These are phyloP conservation scores for Trametopsis cervina DNA, from an alignment of 768 basidiomycete genomes.

Conservation along the genomic window DNA sequence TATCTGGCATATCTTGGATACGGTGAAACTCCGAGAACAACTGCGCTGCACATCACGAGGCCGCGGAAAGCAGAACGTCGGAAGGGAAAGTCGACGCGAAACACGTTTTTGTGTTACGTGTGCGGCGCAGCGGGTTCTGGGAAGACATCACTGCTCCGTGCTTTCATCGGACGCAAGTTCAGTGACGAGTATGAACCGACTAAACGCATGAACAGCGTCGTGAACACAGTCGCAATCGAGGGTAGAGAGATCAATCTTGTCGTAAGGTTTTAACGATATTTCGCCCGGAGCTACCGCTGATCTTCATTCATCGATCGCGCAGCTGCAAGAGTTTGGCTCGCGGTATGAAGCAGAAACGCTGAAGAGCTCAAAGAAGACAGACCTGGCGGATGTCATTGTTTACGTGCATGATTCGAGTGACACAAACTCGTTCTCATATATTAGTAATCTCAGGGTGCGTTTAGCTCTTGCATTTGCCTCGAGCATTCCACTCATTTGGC, in stretches of 20 bases:
- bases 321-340: conserved; percentile 98
- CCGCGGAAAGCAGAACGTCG: conserved; percentile 80
- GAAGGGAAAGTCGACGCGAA: conserved; percentile 82
- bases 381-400: conserved; percentile 88
- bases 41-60: conserved; percentile 78
- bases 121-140: conserved; percentile 95
- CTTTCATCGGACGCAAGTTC: conserved; percentile 83
- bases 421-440: conserved; percentile 98
- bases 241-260: conserved; percentile 96
- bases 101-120: conserved; percentile 90
- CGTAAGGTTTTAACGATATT: conserved; percentile 42
- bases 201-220: conserved; percentile 83
- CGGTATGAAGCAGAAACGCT: conserved; percentile 90
- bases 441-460: conserved; percentile 88
- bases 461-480: conserved; percentile 2
- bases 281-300: background rate
- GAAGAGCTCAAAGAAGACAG: conserved; percentile 84
- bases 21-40: conserved; percentile 62
- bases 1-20: conserved; percentile 97
- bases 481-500: conserved; percentile 11
- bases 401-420: conserved; percentile 98
- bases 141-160: conserved; percentile 81
- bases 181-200: conserved; percentile 78
- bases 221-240: conserved; percentile 91
- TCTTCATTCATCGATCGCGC: conserved; percentile 1